Evolutionary conservation across 1,284 basidiomycete genomes (phyloP), one percentile per base, ranked within the genome.

Genomic region (Athelia psychrophila): DNA sequence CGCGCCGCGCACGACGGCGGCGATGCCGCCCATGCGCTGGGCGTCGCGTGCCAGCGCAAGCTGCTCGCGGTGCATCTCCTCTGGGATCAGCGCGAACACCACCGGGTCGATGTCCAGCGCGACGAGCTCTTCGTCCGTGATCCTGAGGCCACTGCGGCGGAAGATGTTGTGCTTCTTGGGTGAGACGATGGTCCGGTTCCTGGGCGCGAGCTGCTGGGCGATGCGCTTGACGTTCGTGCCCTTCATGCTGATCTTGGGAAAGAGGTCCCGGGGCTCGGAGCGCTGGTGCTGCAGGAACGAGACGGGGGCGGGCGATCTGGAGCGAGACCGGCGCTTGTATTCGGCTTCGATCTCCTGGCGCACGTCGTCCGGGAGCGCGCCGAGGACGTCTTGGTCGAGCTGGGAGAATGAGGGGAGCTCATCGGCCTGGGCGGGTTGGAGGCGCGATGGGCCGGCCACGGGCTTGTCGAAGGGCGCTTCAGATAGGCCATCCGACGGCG

Each of bases 401-500:
- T 91, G 88, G 1, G 88, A 89, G 60, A 88, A 80, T 1, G 83
- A 80, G 2, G 88, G 88, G 16, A 89, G 67, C 33, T 78, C 79
- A 2, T 72, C 38, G 2, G 54, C 50, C n/a, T 47, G 47, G 32
- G 48, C 55, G 20, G 25, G 22, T 16, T 40, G 25, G 15, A 40
- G 18, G 8, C 44, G 16, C n/a, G 44, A 46, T 5, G 24, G 44
- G n/a, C 44, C 44, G 8, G 19, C 20, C 8, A 22, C 44, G 24
- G 19, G 20, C 22, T 23, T 16, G 10, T 30, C 22, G 18, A 19
- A 23, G 10, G 30, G 48, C 36, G 20, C 25, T 27, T n/a, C 56
- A 10, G 60, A 57, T 33, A 69, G 9, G n/a, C n/a, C 69, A 18
- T 66, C 70, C 30, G 75, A 70, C 1, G 73, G 68, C 2, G 68